Evolutionary conservation across 2,329 filamentous ascomycete genomes (phyloP).

Genomic region (Epicoccum sorghinum): DNA sequence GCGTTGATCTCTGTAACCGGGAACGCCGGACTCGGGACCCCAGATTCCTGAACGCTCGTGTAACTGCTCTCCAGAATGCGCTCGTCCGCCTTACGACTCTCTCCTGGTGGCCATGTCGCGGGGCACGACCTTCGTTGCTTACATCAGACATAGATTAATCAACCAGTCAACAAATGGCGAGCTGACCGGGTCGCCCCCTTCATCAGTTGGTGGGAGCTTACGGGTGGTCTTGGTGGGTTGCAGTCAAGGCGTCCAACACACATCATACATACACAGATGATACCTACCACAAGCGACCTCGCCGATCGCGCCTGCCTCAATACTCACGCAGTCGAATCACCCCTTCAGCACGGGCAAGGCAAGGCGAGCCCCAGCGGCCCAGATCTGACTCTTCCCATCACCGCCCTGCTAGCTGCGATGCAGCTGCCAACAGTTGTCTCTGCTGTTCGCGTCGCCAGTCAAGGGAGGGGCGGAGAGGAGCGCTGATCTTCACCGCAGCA

Average conservation of each 20-base stretch:
- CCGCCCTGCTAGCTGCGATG: neutral
- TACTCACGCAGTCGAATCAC: neutral
- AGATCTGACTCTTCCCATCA: neutral
- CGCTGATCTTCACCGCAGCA: slow-evolving; percentile 23
- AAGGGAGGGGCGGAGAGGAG: neutral
- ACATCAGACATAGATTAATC: slow-evolving; percentile 5
- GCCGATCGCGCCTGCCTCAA: slow-evolving; percentile 2
- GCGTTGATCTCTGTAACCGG: no score
- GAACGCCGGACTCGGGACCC: neutral
- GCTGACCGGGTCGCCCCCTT: slow-evolving; percentile 1
- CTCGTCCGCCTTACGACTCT: no score
- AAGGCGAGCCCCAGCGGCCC: no score
- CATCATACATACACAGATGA: slow-evolving; percentile 1
- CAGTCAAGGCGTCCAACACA: slow-evolving; percentile 6
- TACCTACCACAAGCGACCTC: neutral
- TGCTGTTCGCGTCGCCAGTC: slow-evolving; percentile 8
- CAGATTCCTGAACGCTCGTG: slow-evolving; percentile 5
- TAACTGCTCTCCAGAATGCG: neutral
- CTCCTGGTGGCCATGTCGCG: no score
- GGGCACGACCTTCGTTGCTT: slow-evolving; percentile 1
- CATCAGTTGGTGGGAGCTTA: neutral
- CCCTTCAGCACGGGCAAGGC: neutral
- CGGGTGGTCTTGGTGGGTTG: slow-evolving; percentile 5
- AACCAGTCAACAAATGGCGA: neutral
- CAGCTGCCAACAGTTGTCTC: neutral